Conservation (phyloP, 176 grass and related monocot species). For the Ensete glaucum region DNA sequence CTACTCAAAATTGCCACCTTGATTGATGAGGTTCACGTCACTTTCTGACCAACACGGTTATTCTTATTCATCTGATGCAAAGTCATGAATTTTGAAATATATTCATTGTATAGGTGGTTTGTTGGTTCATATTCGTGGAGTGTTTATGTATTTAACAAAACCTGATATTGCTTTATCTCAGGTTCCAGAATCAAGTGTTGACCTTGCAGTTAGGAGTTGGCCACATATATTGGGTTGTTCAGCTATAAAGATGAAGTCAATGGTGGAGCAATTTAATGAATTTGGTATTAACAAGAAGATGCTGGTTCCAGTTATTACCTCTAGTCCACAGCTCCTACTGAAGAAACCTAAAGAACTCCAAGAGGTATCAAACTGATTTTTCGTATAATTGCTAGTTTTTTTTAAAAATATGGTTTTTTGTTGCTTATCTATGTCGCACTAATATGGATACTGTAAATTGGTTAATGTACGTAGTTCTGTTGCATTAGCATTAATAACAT, state of each 20-base stretch:
- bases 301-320: slow-evolving; percentile 64
- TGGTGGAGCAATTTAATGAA: slow-evolving; percentile 51
- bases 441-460: neutral
- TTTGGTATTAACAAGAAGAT: slow-evolving; percentile 58
- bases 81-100: neutral
- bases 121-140: neutral
- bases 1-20: neutral
- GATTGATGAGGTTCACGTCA: neutral
- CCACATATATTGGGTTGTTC: slow-evolving; percentile 78
- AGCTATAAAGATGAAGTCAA: slow-evolving; percentile 48
- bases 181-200: slow-evolving; percentile 41
- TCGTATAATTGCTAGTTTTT: slow-evolving; percentile 4
- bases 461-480: too few species aligned
- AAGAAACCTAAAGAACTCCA: slow-evolving; percentile 66
- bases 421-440: neutral
- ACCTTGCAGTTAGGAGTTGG: slow-evolving; percentile 60
- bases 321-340: slow-evolving; percentile 80
- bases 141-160: neutral
- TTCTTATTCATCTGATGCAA: neutral
- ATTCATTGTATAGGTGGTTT: neutral
- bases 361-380: slow-evolving; percentile 30
- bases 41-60: neutral
- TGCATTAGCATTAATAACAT: too few species aligned
- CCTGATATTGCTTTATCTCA: slow-evolving; percentile 17
- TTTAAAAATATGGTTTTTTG: neutral